Percentiles rank a stretch among this genome's conserved stretches.
phyloP scores from a whole-genome alignment of 176 grass and related monocot genomes.

The Eragrostis nindensis region DNA sequence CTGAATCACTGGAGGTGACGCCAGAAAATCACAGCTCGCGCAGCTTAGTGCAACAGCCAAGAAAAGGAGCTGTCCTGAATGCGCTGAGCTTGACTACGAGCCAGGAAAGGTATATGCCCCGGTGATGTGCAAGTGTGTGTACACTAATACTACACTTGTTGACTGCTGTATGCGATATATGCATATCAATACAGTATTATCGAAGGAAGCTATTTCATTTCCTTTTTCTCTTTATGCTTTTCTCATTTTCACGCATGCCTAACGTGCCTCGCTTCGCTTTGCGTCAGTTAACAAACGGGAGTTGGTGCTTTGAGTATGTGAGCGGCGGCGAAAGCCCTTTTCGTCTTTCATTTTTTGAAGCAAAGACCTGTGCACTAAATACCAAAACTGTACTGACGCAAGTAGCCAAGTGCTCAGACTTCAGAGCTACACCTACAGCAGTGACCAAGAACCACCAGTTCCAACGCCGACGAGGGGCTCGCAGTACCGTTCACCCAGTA shows the following conservation, averaged over 20 bases:
- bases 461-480: too few species aligned
- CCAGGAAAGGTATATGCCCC: constrained; percentile 38
- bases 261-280: constrained; percentile 13
- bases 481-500: too few species aligned
- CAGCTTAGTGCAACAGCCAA: not conserved
- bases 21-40: not conserved
- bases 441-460: not conserved
- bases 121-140: not conserved
- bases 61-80: constrained; percentile 10
- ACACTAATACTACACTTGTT: not conserved
- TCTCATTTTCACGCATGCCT: constrained; percentile 33
- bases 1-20: not conserved
- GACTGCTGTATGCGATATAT: not conserved
- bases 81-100: not conserved
- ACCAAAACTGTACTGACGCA: not conserved
- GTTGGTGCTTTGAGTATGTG: constrained; percentile 31
- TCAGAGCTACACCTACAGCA: not conserved
- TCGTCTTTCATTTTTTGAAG: constrained; percentile 40
- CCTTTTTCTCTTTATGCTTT: not conserved
- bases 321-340: not conserved
- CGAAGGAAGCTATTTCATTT: not conserved
- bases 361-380: constrained; percentile 18
- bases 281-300: constrained; percentile 28
- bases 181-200: not conserved
- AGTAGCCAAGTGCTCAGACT: not conserved